A percentile compares a stretch with the other conserved stretches of the same genome.
phyloP scores from a whole-genome alignment of 345 rosid genomes.

The Turritis glabra region DNA sequence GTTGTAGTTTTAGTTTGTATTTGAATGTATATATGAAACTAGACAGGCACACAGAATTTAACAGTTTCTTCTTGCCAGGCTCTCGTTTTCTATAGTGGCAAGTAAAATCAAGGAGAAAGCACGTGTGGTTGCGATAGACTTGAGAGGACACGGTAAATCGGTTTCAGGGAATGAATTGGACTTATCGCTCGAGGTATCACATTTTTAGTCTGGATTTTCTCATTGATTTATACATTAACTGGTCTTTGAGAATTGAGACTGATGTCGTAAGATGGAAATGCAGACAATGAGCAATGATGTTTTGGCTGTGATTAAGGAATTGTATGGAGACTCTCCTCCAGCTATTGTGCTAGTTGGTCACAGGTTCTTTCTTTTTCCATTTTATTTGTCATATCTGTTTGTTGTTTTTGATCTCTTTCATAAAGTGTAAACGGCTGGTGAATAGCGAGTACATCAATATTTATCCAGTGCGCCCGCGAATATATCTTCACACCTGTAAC shows the following conservation, averaged over 20 bases:
- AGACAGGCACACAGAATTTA: background rate
- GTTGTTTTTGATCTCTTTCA: background rate
- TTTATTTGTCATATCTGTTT: background rate
- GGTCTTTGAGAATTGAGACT: slow-evolving; percentile 10
- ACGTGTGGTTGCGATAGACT: slow-evolving; percentile 81
- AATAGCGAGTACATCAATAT: background rate
- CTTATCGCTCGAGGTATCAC: slow-evolving; percentile 76
- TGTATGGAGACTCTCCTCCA: slow-evolving; percentile 89
- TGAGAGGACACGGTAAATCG: slow-evolving; percentile 96
- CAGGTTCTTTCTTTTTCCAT: slow-evolving; percentile 46
- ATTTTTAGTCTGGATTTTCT: background rate
- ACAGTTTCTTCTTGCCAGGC: slow-evolving; percentile 48
- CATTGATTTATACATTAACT: background rate
- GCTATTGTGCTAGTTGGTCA: slow-evolving; percentile 95
- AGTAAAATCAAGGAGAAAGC: slow-evolving; percentile 87
- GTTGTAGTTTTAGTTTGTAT: background rate
- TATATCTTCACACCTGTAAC: background rate
- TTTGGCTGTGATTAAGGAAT: slow-evolving; percentile 66
- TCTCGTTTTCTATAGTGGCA: slow-evolving; percentile 79
- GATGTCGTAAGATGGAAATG: slow-evolving; percentile 27
- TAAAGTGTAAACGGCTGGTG: background rate
- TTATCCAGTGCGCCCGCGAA: background rate
- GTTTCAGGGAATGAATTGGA: slow-evolving; percentile 75
- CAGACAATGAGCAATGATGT: slow-evolving; percentile 97
- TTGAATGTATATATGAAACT: background rate